Conservation (phyloP, 2,329 filamentous ascomycete species). For the Fusarium globosum region DNA sequence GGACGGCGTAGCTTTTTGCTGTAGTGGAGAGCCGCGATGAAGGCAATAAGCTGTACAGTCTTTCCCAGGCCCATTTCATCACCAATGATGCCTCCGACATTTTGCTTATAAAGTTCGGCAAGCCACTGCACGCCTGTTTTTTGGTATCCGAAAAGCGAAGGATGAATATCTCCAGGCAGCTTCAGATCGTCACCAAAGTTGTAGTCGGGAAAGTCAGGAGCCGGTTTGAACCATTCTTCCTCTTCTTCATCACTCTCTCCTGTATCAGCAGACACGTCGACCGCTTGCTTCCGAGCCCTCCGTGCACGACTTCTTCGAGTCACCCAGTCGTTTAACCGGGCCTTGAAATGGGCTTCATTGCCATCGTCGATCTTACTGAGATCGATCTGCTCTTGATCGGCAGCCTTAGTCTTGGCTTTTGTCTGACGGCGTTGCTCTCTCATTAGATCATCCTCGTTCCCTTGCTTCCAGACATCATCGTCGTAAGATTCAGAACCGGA, state of each 20-base stretch:
- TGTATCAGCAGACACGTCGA: conserved; percentile 47
- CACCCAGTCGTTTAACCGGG: conserved; percentile 80
- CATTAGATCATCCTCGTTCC: conserved; percentile 53
- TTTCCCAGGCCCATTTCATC: conserved; percentile 99
- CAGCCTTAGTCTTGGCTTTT: conserved; percentile 51
- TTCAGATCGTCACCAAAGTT: conserved; percentile 79
- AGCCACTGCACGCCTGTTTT: conserved; percentile 98
- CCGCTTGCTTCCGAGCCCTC: conserved; percentile 54
- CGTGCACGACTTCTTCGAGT: conserved; percentile 58
- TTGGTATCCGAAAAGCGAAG: conserved; percentile 94
- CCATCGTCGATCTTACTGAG: conserved; percentile 83
- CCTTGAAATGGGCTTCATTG: conserved; percentile 83
- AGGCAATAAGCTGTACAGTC: conserved; percentile 78
- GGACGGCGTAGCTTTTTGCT: conserved; percentile 87
- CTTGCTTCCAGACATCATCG: conserved; percentile 52
- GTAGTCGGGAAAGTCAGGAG: conserved; percentile 83
- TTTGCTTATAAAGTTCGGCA: conserved; percentile 88
- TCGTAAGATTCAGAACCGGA: conserved; percentile 51
- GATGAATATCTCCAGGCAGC: conserved; percentile 91
- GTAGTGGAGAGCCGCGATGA: conserved; percentile 91
- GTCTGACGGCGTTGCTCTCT: conserved; percentile 56
- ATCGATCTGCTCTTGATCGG: conserved; percentile 58
- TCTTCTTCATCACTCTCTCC: conserved; percentile 58
- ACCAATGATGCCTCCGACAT: conserved; percentile 92
- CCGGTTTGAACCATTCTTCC: conserved; percentile 84